Percentiles rank a stretch among this genome's conserved stretches.
Evolutionary conservation across 306 rosid species (phyloP).

Genomic region (Cicer yamashitae): DNA sequence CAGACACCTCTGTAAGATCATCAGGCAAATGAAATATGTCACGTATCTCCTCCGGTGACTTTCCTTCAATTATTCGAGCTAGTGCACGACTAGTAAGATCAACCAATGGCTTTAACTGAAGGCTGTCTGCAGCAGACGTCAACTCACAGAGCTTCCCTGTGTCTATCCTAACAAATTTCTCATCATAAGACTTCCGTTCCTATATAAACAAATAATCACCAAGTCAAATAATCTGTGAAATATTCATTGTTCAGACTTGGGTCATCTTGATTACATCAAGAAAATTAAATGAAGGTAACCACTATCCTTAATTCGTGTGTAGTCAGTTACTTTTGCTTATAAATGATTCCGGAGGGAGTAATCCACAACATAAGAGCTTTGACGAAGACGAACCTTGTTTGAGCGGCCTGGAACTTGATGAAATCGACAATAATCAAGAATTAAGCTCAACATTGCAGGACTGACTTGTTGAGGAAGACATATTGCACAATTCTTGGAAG

Average conservation of each 20-base stretch:
- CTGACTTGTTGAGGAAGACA: slow-evolving; percentile 96
- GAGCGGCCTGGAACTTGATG: slow-evolving; percentile 98
- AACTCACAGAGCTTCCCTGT: slow-evolving; percentile 93
- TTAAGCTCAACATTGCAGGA: slow-evolving; percentile 83
- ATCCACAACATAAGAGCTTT: slow-evolving; percentile 27
- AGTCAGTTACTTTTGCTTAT: too few relatives aligned
- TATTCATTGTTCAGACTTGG: slow-evolving; percentile 27
- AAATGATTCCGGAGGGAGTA: not conserved
- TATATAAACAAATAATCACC: slow-evolving; percentile 50
- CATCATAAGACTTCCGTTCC: slow-evolving; percentile 92
- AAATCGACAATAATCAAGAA: slow-evolving; percentile 93
- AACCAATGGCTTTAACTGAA: slow-evolving; percentile 92
- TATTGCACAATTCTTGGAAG: slow-evolving; percentile 94
- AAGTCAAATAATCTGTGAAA: slow-evolving; percentile 38
- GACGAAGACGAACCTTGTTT: slow-evolving; percentile 73
- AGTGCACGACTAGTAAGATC: slow-evolving; percentile 98
- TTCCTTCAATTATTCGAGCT: slow-evolving; percentile 99
- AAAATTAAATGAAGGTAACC: too few relatives aligned
- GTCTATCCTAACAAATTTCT: slow-evolving; percentile 86
- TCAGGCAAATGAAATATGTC: slow-evolving; percentile 99
- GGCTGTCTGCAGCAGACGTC: slow-evolving; percentile 98
- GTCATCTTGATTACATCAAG: not conserved
- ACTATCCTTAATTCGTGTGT: too few relatives aligned
- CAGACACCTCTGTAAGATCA: slow-evolving; percentile 97
- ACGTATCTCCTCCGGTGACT: slow-evolving; percentile 95